These are phyloP conservation scores for Xylariales sp. DNA, from an alignment of 2,329 filamentous ascomycete species.

Conservation along the genomic window DNA sequence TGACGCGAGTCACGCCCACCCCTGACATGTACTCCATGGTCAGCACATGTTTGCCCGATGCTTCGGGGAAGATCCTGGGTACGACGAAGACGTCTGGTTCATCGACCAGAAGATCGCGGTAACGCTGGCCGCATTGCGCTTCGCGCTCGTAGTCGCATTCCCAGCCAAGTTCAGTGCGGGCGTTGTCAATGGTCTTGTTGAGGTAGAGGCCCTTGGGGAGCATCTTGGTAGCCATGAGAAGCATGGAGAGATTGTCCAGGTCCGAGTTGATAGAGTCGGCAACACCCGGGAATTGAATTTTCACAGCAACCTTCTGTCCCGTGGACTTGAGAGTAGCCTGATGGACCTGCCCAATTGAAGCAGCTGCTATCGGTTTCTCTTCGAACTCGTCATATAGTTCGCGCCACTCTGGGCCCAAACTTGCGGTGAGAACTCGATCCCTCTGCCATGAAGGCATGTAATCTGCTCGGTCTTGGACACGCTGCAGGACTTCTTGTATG, in stretches of 20 bases:
- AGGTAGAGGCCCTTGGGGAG: constrained; percentile 90
- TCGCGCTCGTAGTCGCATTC: constrained; percentile 95
- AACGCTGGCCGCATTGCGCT: constrained; percentile 73
- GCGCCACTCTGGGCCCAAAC: constrained; percentile 81
- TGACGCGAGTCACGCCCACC: constrained; percentile 75
- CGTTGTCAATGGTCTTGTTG: constrained; percentile 96
- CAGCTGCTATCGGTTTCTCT: constrained; percentile 87
- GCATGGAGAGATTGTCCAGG: constrained; percentile 84
- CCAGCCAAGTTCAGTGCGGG: constrained; percentile 86
- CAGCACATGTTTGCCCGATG: constrained; percentile 78
- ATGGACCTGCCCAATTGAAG: constrained; percentile 96
- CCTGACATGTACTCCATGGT: constrained; percentile 93
- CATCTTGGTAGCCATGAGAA: constrained; percentile 84
- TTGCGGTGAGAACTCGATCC: constrained; percentile 72
- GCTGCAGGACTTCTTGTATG: constrained; percentile 84
- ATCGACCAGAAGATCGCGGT: constrained; percentile 69
- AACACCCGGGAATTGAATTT: constrained; percentile 96
- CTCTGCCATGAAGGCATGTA: constrained; percentile 97
- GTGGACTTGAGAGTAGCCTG: constrained; percentile 73
- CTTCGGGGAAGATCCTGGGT: constrained; percentile 71
- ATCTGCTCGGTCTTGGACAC: constrained; percentile 93
- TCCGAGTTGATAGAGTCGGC: constrained; percentile 95
- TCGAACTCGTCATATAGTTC: constrained; percentile 80
- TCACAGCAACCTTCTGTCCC: constrained; percentile 78
- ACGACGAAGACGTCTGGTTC: constrained; percentile 73